These are phyloP conservation scores for Solanum tarapatanum DNA, from an alignment of 257 asterid species.

Conservation along the genomic window DNA sequence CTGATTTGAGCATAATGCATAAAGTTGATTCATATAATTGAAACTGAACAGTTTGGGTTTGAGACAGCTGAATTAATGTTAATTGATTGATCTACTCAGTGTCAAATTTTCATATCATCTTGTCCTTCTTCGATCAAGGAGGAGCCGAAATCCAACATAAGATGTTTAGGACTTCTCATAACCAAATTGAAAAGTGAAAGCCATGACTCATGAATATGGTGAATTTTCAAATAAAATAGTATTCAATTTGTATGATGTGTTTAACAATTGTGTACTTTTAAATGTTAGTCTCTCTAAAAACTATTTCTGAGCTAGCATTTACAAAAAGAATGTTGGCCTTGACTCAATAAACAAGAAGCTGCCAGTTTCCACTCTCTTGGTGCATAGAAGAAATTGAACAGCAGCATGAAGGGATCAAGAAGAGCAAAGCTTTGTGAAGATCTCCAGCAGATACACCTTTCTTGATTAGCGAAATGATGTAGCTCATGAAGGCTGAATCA, in stretches of 20 bases:
- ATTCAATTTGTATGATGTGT: not conserved
- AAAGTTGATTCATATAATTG: too few relatives aligned
- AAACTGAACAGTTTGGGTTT: too few relatives aligned
- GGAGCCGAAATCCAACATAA: too few relatives aligned
- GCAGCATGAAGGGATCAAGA: not conserved
- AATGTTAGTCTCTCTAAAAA: not conserved
- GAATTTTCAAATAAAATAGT: not conserved
- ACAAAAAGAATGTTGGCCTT: not conserved
- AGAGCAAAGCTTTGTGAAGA: not conserved
- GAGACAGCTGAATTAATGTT: too few relatives aligned
- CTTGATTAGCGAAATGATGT: too few relatives aligned
- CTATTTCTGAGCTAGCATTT: not conserved
- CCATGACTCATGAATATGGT: not conserved
- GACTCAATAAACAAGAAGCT: not conserved
- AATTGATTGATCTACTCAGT: too few relatives aligned
- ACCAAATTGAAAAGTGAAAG: not conserved
- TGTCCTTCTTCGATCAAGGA: too few relatives aligned
- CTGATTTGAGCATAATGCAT: too few relatives aligned
- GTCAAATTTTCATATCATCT: too few relatives aligned
- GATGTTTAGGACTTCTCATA: not conserved
- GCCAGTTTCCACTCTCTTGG: not conserved
- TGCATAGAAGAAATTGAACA: not conserved
- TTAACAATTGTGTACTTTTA: not conserved
- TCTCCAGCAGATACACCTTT: too few relatives aligned
- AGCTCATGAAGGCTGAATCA: too few relatives aligned